A percentile compares a stretch with the other conserved stretches of the same genome.
These are phyloP conservation scores for Leccinum ponderosum DNA, from an alignment of 1,284 basidiomycete species.

Conservation along the genomic window DNA sequence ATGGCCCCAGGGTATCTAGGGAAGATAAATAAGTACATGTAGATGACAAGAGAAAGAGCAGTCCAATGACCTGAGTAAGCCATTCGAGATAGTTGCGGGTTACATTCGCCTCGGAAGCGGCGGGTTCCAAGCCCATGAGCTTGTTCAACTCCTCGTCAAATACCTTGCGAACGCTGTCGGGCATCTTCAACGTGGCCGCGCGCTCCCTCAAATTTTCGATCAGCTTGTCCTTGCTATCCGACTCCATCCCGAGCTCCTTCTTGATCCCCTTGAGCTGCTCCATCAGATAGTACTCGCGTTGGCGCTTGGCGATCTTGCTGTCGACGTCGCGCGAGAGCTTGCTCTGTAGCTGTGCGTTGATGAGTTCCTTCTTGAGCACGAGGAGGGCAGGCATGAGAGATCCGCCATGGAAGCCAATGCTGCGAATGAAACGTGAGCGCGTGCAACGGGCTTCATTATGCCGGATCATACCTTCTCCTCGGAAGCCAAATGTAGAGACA, in stretches of 20 bases:
- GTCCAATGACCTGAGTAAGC: slow-evolving; percentile 75
- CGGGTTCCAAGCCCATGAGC: slow-evolving; percentile 88
- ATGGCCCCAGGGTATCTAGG: slow-evolving; percentile 91
- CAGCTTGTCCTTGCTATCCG: slow-evolving; percentile 96
- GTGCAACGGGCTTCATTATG: slow-evolving; percentile 4
- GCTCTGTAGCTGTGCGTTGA: slow-evolving; percentile 94
- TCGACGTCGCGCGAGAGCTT: slow-evolving; percentile 96
- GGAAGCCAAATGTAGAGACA: slow-evolving; percentile 78
- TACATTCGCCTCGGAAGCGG: slow-evolving; percentile 94
- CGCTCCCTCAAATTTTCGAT: slow-evolving; percentile 96
- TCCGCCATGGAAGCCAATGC: slow-evolving; percentile 84
- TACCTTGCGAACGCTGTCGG: slow-evolving; percentile 88
- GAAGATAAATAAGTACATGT: slow-evolving; percentile 1
- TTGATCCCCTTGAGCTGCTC: slow-evolving; percentile 99
- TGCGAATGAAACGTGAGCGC: slow-evolving; percentile 31
- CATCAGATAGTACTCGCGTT: slow-evolving; percentile 97
- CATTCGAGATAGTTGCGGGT: slow-evolving; percentile 96
- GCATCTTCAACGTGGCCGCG: slow-evolving; percentile 88
- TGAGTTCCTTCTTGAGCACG: slow-evolving; percentile 97
- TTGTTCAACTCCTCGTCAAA: slow-evolving; percentile 98
- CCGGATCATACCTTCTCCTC: slow-evolving; percentile 74
- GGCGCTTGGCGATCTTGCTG: slow-evolving; percentile 94
- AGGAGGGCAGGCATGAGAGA: slow-evolving; percentile 72
- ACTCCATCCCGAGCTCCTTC: slow-evolving; percentile 97
- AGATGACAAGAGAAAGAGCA: not conserved